Conservation (phyloP, 2,329 filamentous ascomycete species). For the Endoconidiophora polonica region DNA sequence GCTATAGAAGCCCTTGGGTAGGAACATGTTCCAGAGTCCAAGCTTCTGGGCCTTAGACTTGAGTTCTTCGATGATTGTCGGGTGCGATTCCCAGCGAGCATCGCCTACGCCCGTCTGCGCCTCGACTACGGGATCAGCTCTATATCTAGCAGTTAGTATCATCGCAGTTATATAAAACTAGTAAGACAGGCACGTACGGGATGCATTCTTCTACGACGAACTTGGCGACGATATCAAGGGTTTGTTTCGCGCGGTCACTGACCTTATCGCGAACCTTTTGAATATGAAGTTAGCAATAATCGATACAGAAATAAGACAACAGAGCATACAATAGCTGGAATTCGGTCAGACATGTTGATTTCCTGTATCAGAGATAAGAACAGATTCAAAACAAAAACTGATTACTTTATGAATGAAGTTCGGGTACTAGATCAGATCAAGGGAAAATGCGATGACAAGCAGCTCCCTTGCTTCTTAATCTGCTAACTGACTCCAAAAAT, state of each 20-base stretch:
- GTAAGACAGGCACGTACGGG: slow-evolving; percentile 33
- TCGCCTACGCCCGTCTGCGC: slow-evolving; percentile 66
- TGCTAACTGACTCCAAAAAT: not conserved
- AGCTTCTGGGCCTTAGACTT: slow-evolving; percentile 69
- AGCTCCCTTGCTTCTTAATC: too few species aligned
- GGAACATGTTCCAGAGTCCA: slow-evolving; percentile 96
- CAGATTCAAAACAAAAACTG: too few species aligned
- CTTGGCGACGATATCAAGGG: slow-evolving; percentile 74
- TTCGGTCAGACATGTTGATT: slow-evolving; percentile 9
- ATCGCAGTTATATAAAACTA: not conserved
- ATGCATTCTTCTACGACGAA: slow-evolving; percentile 96
- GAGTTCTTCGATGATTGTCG: slow-evolving; percentile 69
- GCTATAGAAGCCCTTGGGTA: slow-evolving; percentile 87
- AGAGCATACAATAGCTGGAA: slow-evolving; percentile 9
- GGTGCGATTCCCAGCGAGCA: slow-evolving; percentile 64
- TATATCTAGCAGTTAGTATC: slow-evolving; percentile 18
- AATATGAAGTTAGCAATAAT: not conserved
- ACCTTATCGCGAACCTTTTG: slow-evolving; percentile 39
- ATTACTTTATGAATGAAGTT: too few species aligned
- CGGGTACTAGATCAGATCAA: too few species aligned
- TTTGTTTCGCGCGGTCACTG: slow-evolving; percentile 70
- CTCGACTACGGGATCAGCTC: slow-evolving; percentile 61
- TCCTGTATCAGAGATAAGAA: too few species aligned
- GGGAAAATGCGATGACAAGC: too few species aligned
- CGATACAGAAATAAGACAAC: not conserved